Conservation (phyloP, 305 asterid species). For the Fraxinus sp. region DNA sequence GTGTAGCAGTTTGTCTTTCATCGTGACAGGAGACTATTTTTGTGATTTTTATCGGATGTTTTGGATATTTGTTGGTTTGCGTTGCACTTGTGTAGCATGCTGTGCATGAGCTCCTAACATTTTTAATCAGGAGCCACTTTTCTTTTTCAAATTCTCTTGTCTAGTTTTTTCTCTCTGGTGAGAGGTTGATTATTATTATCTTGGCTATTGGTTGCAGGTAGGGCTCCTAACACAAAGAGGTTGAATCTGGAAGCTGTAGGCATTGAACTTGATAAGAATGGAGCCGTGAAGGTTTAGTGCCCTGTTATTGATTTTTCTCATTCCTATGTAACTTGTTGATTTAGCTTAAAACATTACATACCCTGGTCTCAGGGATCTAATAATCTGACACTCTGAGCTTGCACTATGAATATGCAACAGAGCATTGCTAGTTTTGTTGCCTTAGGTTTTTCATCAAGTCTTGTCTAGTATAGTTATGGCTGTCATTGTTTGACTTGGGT, state of each 20-base stretch:
- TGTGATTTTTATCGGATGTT: not conserved
- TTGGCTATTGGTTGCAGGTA: constrained; percentile 54
- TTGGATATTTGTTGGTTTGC: not conserved
- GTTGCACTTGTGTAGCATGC: not conserved
- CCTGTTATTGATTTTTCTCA: not conserved
- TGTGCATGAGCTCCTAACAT: not conserved
- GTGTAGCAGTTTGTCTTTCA: not conserved
- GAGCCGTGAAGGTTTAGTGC: constrained; percentile 75
- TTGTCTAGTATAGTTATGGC: not conserved
- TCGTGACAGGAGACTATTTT: not conserved
- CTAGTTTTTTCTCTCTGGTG: not conserved
- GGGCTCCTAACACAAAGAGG: constrained; percentile 86
- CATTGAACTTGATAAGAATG: constrained; percentile 63
- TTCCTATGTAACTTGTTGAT: not conserved
- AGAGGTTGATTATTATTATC: not conserved
- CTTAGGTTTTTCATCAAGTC: not conserved
- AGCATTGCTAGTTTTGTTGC: not conserved
- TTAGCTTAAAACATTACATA: not conserved
- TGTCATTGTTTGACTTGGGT: not conserved
- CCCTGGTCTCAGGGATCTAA: not conserved
- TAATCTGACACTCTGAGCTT: not conserved
- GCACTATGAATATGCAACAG: not conserved
- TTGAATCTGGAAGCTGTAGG: constrained; percentile 87
- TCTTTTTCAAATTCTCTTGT: not conserved
- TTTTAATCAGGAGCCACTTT: not conserved